Base-by-base conservation (phyloP, 1,284 basidiomycete species). In the Cryptococcus maquisensis region DNA sequence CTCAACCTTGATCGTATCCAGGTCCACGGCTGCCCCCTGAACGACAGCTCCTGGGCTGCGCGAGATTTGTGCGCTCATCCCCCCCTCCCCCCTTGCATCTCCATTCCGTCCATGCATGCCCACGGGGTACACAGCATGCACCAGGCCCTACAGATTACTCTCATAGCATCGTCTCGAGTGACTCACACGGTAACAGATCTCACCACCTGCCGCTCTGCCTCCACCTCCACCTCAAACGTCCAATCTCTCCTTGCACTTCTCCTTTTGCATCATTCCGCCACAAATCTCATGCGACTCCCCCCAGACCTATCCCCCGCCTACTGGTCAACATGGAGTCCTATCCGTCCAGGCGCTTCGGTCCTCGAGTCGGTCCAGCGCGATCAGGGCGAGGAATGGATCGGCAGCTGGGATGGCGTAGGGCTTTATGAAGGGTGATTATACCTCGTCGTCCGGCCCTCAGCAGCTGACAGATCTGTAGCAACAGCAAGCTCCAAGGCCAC, bases 361-460 rank as follows among this genome's bases (percentile, higher is more conserved):
- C 43, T 54, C 3, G 64, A 63, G 41, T 59, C 56, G 21, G 61
- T 72, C 0, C 61, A 88, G 63, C 39, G 38, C 6, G 36, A 52
- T 41, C 79, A 82, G 7, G 88, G 91, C 54, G 92, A 96, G 74
- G 82, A 83, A 41, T 78, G 88, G 45, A 77, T 88, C 3, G 79
- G 83, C 3, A 83, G 81, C 37, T 89, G 90, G 71, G 86, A 90
- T 44, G 78, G 78, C 43, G 86, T 95, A 4, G 92, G 92, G 1
- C 84, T 96, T 55, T 96, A 96, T 68, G 87, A 92, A 66, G 89
- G 88, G 91, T 93, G 72, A 65, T 85, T 77, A 37, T 21, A n/a
- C 47, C 13, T 38, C 32, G 21, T n/a, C 10, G 23, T 40, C 36
- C 10, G 20, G 24, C 32, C 16, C 35, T 12, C 44, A 38, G 55